Evolutionary conservation across 192 early-diverging fungal genomes (phyloP), one percentile per base, ranked within the genome.

Genomic region (Entomortierella lignicola): DNA sequence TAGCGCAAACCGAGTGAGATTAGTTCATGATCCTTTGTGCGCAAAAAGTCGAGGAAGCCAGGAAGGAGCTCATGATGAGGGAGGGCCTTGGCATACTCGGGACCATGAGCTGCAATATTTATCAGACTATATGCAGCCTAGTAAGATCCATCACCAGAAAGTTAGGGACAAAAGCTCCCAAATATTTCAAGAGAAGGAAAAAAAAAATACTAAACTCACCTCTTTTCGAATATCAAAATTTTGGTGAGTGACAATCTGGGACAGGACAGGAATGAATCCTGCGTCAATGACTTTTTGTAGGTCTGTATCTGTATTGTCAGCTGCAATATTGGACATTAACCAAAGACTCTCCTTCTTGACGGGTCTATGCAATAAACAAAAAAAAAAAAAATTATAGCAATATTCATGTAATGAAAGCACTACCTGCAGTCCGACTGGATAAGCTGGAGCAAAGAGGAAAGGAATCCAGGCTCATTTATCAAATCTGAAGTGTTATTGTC

Each of bases 331-430:
- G 11, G 90, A 90, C 71, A 93, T 72, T 5, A 91, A 86, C 91
- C 92, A 91, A 43, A 93, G 82, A 20, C 86, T 82, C 66, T 93
- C 92, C 63, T 91, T 93, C 62, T 90, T 90, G 25, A 93, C 85
- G 0, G 88, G 77, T 64, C 88, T 89, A 83, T 6, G 29, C 31
- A 48, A 27, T 26, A 30, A 57, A 10, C 21, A 37, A 47, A 10
- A 20, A 20, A 0, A 20, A 60, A 8, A 34, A 6, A 4, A 8
- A 2, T 44, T n/a, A n/a, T n/a, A n/a, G n/a, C n/a, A n/a, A n/a
- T n/a, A n/a, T n/a, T n/a, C n/a, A n/a, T n/a, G n/a, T n/a, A n/a
- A n/a, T n/a, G n/a, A 48, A 17, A 18, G 21, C 57, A 61, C 79
- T 81, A 86, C 86, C 87, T 81, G 72, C 85, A 82, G 29, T 87